Evolutionary conservation across 2,329 filamentous ascomycete species (phyloP).

Genomic region (Colletotrichum endophyticum): DNA sequence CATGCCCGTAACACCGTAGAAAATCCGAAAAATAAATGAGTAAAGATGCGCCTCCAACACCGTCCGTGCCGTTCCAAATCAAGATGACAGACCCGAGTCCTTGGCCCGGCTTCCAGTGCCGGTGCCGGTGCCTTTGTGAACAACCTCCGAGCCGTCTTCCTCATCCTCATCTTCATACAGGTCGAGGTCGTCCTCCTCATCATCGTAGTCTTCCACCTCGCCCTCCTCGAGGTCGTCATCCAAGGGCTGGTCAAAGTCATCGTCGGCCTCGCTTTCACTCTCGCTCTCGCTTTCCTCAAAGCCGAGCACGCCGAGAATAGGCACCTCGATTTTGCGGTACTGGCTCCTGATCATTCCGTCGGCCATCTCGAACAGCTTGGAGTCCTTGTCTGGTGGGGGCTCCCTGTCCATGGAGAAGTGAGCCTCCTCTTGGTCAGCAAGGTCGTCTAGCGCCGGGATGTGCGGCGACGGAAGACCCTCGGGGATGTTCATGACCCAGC

Average conservation of each 20-base stretch:
- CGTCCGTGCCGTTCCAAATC: conserved; percentile 1
- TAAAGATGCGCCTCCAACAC: background rate
- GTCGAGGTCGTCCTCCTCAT: conserved; percentile 26
- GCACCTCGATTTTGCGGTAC: conserved; percentile 49
- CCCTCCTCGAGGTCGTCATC: conserved; percentile 31
- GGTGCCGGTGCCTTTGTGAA: conserved; percentile 17
- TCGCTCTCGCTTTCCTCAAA: conserved; percentile 50
- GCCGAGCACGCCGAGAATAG: conserved; percentile 47
- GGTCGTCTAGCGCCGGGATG: conserved; percentile 26
- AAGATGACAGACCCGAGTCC: conserved; percentile 17
- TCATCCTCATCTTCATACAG: conserved; percentile 21
- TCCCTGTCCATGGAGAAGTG: conserved; percentile 47
- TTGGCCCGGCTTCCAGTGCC: conserved; percentile 19
- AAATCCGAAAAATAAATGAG: background rate
- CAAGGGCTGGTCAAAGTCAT: conserved; percentile 27
- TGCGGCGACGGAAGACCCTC: conserved; percentile 36
- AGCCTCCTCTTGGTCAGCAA: conserved; percentile 41
- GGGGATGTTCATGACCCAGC: conserved; percentile 48
- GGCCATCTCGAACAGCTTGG: conserved; percentile 47
- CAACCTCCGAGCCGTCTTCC: conserved; percentile 13
- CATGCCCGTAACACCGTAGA: conserved; percentile 4
- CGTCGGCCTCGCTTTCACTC: conserved; percentile 29
- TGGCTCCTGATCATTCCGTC: conserved; percentile 54
- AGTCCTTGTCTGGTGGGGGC: conserved; percentile 42
- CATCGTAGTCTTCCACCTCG: conserved; percentile 28